Percentiles rank a stretch among this genome's conserved stretches.
Evolutionary conservation across 2,329 filamentous ascomycete genomes (phyloP).

Genomic region (Zasmidium cellare): DNA sequence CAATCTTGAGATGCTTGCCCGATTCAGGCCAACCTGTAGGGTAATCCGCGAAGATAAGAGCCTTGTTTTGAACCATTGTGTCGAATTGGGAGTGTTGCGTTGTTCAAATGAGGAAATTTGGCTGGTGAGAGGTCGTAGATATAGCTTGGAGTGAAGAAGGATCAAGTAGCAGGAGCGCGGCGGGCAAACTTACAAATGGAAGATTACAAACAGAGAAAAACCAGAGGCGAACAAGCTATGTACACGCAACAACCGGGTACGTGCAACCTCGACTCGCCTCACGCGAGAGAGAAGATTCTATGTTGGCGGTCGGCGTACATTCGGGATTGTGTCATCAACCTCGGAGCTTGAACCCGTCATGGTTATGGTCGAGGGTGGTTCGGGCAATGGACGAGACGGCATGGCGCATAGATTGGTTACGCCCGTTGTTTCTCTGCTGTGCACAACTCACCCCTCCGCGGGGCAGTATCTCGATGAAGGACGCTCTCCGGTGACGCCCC

Average conservation of each 20-base stretch:
- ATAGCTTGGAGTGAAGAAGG: background rate
- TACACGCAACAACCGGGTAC: background rate
- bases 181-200: background rate
- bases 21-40: slow-evolving; percentile 67
- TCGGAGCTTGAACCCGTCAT: slow-evolving; percentile 8
- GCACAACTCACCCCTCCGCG: slow-evolving; percentile 12
- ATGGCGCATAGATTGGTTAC: background rate
- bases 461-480: slow-evolving; percentile 10
- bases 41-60: slow-evolving; percentile 69
- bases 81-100: background rate
- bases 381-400: background rate
- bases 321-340: slow-evolving; percentile 12
- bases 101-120: background rate
- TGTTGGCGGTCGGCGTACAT: slow-evolving; percentile 3
- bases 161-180: background rate
- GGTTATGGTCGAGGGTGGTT: background rate
- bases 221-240: background rate
- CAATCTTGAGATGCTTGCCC: slow-evolving; percentile 69
- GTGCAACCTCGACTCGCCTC: background rate
- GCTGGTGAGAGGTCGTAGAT: background rate
- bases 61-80: slow-evolving; percentile 67
- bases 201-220: background rate
- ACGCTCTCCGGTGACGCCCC: slow-evolving; percentile 1
- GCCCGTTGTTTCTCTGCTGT: background rate
- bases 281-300: slow-evolving; percentile 1